Conservation (phyloP, 345 rosid species). For the Microthlaspi erraticum region DNA sequence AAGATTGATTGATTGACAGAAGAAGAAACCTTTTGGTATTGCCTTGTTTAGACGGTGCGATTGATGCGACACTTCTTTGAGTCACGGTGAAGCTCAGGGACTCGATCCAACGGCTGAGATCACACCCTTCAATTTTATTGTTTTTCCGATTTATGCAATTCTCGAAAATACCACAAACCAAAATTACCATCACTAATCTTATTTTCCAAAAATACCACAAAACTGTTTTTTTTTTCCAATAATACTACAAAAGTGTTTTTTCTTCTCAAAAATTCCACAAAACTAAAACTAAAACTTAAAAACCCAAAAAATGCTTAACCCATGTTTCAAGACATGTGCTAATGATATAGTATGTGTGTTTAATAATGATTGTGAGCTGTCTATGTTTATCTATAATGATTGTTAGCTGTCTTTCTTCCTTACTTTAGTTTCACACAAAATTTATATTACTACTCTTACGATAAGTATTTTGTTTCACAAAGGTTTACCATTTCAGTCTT, state of each 20-base stretch:
- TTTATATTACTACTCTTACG: constrained; percentile 16
- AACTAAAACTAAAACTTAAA: too few species aligned
- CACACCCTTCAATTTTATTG: not conserved
- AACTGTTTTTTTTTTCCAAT: too few species aligned
- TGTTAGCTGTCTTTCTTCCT: not conserved
- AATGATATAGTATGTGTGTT: not conserved
- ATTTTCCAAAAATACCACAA: too few species aligned
- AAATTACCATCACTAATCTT: too few species aligned
- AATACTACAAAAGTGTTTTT: too few species aligned
- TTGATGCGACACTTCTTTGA: constrained; percentile 20
- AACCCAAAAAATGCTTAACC: not conserved
- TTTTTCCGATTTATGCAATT: not conserved
- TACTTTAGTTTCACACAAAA: constrained; percentile 9
- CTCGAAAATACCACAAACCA: too few species aligned
- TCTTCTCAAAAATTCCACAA: too few species aligned
- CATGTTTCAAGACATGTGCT: constrained; percentile 4
- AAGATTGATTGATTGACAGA: constrained; percentile 19
- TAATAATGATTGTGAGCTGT: not conserved
- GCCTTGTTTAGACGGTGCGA: constrained; percentile 33
- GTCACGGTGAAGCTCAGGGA: constrained; percentile 25
- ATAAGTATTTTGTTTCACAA: constrained; percentile 4
- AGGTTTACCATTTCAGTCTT: not conserved
- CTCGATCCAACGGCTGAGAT: constrained; percentile 39
- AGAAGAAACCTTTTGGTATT: constrained; percentile 35
- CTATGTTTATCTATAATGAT: constrained; percentile 1